These are phyloP conservation scores for Solanum appendiculatum DNA, from an alignment of 257 asterid genomes.

Conservation along the genomic window DNA sequence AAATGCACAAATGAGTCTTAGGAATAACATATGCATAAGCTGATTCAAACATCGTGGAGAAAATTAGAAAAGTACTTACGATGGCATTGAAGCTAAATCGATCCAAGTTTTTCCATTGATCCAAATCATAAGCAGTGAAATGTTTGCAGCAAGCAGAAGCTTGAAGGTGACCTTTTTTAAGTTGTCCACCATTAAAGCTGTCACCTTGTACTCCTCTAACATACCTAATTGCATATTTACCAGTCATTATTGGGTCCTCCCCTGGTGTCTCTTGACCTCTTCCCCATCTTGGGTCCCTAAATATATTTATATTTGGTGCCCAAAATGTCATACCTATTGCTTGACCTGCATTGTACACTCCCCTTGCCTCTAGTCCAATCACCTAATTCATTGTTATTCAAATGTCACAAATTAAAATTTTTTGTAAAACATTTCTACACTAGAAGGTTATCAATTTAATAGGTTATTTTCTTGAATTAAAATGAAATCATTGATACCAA, in stretches of 20 bases:
- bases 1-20: background rate
- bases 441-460: too few relatives aligned
- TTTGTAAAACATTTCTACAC: background rate
- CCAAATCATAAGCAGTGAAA: slow-evolving; percentile 82
- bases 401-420: background rate
- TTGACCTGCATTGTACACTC: slow-evolving; percentile 65
- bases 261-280: slow-evolving; percentile 92
- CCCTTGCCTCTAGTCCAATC: slow-evolving; percentile 67
- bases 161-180: slow-evolving; percentile 28
- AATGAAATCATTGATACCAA: background rate
- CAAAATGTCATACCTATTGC: slow-evolving; percentile 80
- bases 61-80: slow-evolving; percentile 17
- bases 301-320: slow-evolving; percentile 80
- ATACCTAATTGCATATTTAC: slow-evolving; percentile 47
- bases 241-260: slow-evolving; percentile 55
- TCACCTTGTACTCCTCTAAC: slow-evolving; percentile 82
- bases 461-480: too few relatives aligned
- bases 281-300: slow-evolving; percentile 87
- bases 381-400: slow-evolving; percentile 10
- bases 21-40: background rate
- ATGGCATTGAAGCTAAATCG: slow-evolving; percentile 55
- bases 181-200: slow-evolving; percentile 33
- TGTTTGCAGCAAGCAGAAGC: slow-evolving; percentile 90
- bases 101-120: slow-evolving; percentile 47
- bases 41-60: background rate